Conservation (phyloP, 2,329 filamentous ascomycete species). For the Aspergillus novofumigatus region DNA sequence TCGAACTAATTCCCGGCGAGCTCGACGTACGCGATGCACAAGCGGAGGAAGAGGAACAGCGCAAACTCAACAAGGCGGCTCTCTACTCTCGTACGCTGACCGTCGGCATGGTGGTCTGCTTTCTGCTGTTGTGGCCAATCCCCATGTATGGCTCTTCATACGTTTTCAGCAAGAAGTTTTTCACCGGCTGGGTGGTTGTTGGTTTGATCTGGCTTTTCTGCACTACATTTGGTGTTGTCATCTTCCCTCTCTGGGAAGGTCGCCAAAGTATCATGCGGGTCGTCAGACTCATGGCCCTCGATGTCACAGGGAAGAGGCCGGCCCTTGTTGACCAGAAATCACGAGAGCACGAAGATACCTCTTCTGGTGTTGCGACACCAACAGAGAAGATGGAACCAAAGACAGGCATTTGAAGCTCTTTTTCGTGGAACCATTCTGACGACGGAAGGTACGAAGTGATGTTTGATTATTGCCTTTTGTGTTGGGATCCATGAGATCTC, state of each 20-base stretch:
- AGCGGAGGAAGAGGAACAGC: conserved; percentile 41
- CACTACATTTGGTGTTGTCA: conserved; percentile 66
- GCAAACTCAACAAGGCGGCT: conserved; percentile 52
- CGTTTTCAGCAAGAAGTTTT: conserved; percentile 77
- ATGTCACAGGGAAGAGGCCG: conserved; percentile 48
- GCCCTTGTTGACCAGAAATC: conserved; percentile 30
- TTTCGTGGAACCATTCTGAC: not conserved
- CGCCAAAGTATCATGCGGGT: conserved; percentile 62
- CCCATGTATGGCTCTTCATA: conserved; percentile 82
- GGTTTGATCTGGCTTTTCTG: conserved; percentile 78
- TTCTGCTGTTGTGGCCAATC: conserved; percentile 86
- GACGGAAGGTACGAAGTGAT: conserved; percentile 2
- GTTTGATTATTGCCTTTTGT: not conserved
- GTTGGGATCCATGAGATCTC: not conserved
- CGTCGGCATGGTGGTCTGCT: conserved; percentile 60
- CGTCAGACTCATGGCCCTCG: conserved; percentile 57
- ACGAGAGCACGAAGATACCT: conserved; percentile 37
- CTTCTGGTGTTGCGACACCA: conserved; percentile 47
- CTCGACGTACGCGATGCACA: conserved; percentile 32
- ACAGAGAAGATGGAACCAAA: conserved; percentile 39
- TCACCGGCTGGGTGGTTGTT: conserved; percentile 74
- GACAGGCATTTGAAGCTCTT: not conserved
- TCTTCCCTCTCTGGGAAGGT: conserved; percentile 80
- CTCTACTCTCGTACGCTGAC: conserved; percentile 56
- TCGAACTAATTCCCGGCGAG: conserved; percentile 60